A percentile compares a stretch with the other conserved stretches of the same genome.
Evolutionary conservation across 1,284 basidiomycete species (phyloP).

Genomic region (Cystobasidiaceae sp.): DNA sequence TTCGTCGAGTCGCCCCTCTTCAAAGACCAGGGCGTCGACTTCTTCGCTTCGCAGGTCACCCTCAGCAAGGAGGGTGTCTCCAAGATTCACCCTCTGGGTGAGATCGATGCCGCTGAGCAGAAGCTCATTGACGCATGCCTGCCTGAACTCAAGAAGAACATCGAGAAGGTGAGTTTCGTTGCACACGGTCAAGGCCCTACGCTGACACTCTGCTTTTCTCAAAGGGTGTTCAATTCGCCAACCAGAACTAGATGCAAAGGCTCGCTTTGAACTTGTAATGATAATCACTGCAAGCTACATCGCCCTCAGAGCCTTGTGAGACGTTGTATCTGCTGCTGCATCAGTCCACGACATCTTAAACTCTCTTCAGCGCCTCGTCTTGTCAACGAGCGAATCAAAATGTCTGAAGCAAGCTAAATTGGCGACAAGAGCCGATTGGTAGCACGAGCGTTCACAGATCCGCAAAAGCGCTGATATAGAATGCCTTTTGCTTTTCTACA

Average conservation of each 20-base stretch:
- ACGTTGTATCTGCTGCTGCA: not conserved
- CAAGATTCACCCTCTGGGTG: conserved; percentile 77
- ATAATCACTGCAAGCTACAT: no score
- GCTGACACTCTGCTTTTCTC: not conserved
- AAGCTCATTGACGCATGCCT: conserved; percentile 79
- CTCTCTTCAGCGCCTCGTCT: no score
- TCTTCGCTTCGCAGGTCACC: conserved; percentile 85
- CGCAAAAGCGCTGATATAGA: no score
- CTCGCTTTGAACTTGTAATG: no score
- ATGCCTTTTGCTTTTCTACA: no score
- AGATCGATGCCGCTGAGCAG: conserved; percentile 71
- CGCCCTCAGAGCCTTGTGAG: no score
- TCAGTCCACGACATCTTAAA: no score
- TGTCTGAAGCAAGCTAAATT: no score
- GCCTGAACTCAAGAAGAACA: conserved; percentile 80
- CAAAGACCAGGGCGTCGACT: conserved; percentile 57
- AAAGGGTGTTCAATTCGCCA: conserved; percentile 14
- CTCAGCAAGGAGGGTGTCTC: conserved; percentile 82
- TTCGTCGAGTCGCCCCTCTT: conserved; percentile 70
- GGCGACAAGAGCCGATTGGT: no score
- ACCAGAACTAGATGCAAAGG: conserved; percentile 4
- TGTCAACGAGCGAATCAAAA: no score
- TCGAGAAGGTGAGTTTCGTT: conserved; percentile 64
- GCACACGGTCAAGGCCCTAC: conserved; percentile 56
- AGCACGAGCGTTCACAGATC: no score